Evolutionary conservation across 768 basidiomycete species (phyloP), one percentile per base, ranked within the genome.

Genomic region (Trichaptum fuscoviolaceum): DNA sequence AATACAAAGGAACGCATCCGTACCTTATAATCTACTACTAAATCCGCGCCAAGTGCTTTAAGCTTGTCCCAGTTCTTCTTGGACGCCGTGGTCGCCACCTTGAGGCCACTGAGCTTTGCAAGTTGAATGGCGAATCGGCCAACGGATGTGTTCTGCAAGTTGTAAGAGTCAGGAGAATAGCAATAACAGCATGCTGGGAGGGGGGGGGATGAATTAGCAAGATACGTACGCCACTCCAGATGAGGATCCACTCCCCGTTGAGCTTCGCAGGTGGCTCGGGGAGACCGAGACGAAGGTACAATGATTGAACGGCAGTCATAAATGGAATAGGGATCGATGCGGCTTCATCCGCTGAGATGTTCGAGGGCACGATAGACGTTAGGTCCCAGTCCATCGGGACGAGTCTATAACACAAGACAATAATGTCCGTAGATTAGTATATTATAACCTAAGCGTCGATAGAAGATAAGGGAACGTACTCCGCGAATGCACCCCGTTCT

Each of bases 31-130:
- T 83, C 80, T 65, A 81, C 78, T 7, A 80, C 78, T 2, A 75
- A 77, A 35, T 79, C 75, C 0, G 84, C 84, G 4, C 84, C 83
- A 9, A 81, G 71, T 1, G 72, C 67, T 57, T 76, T 76, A n/a
- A 83, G 68, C n/a, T 78, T 70, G 0, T 73, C 75, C 59, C 75
- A 73, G 67, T 82, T 81, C 42, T 71, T 69, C 18, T 77, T 72
- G 0, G 82, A 83, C 4, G 81, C 77, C 24, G 81, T 82, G 10
- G 83, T 77, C n/a, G 82, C 75, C 59, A 84, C 80, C 24, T 76
- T 76, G 66, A 82, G 76, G 20, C 83, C 84, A 0, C 79, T 70
- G 2, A 79, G 71, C 42, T 78, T 77, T 1, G 79, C 78, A 17
- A 84, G 75, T 67, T 81, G 78, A 20, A 84, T 74, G 0, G 79